These are phyloP conservation scores for Cyphellophora europaea DNA, from an alignment of 2,329 filamentous ascomycete species.

Conservation along the genomic window DNA sequence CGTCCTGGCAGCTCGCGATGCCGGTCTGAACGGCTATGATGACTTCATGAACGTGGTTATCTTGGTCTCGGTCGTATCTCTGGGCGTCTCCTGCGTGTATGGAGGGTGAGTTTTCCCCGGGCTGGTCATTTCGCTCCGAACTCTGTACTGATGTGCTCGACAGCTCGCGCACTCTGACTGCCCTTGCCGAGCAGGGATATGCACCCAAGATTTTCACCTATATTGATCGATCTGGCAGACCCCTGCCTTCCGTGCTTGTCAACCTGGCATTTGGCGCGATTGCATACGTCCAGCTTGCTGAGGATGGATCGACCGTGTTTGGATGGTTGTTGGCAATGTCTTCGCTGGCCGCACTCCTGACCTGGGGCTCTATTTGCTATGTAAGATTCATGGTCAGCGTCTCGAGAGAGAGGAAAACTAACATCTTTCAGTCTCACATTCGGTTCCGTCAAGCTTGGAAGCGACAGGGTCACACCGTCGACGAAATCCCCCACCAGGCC, in stretches of 20 bases:
- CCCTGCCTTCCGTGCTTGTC: slow-evolving; percentile 28
- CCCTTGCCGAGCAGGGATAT: slow-evolving; percentile 37
- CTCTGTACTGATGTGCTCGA: neutral
- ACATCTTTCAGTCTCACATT: slow-evolving; percentile 51
- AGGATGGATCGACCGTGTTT: slow-evolving; percentile 41
- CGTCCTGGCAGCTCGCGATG: slow-evolving; percentile 53
- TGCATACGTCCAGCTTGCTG: slow-evolving; percentile 26
- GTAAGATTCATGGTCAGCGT: no score
- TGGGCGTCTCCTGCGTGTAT: slow-evolving; percentile 50
- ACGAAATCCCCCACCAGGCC: slow-evolving; percentile 71
- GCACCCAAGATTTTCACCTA: slow-evolving; percentile 35
- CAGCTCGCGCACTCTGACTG: slow-evolving; percentile 47
- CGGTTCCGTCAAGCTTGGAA: slow-evolving; percentile 80
- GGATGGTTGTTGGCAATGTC: slow-evolving; percentile 57
- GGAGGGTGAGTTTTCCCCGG: slow-evolving; percentile 22
- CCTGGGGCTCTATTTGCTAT: slow-evolving; percentile 54
- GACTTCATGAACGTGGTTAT: slow-evolving; percentile 62
- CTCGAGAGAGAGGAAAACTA: no score
- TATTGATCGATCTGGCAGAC: slow-evolving; percentile 35
- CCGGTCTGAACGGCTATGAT: slow-evolving; percentile 51
- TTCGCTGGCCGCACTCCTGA: slow-evolving; percentile 53
- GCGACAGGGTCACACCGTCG: slow-evolving; percentile 56
- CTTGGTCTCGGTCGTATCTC: slow-evolving; percentile 49
- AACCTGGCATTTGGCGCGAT: slow-evolving; percentile 30
- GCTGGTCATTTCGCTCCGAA: neutral